Conservation (phyloP, 1,139 yeast species). For the Candida anutae region DNA sequence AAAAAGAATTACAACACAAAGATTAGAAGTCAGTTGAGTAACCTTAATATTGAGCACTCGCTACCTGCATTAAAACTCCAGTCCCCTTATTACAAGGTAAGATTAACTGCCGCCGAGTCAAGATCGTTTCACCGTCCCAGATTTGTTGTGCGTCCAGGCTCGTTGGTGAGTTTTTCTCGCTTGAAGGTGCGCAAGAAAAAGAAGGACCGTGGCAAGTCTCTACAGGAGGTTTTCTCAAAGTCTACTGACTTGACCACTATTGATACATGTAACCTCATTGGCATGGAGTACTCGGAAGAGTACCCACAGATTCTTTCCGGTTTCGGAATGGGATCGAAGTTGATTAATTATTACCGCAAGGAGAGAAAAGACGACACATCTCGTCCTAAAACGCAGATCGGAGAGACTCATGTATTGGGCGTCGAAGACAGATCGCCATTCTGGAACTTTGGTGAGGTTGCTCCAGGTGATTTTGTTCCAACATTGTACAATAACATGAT, state of each 20-base stretch:
- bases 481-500: conserved; percentile 86
- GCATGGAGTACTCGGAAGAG: conserved; percentile 89
- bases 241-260: conserved; percentile 76
- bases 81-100: conserved; percentile 86
- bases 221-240: conserved; percentile 61
- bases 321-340: conserved; percentile 93
- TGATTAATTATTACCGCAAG: conserved; percentile 89
- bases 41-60: conserved; percentile 85
- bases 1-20: conserved; percentile 85
- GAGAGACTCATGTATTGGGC: conserved; percentile 94
- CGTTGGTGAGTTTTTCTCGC: conserved; percentile 67
- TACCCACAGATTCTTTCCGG: conserved; percentile 75
- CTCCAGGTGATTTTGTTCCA: conserved; percentile 89
- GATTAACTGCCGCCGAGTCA: conserved; percentile 57
- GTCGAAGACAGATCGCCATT: conserved; percentile 94
- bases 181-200: conserved; percentile 78
- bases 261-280: conserved; percentile 70
- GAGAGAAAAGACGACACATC: conserved; percentile 71
- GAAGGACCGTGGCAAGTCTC: conserved; percentile 79
- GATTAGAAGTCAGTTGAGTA: conserved; percentile 89
- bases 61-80: conserved; percentile 82
- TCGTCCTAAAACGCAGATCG: conserved; percentile 83
- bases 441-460: conserved; percentile 98
- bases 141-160: conserved; percentile 71
- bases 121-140: conserved; percentile 77